Percentiles rank a stretch among this genome's conserved stretches.
Conservation (phyloP, 2,329 filamentous ascomycete genomes). For the Aureobasidium pullulans region DNA sequence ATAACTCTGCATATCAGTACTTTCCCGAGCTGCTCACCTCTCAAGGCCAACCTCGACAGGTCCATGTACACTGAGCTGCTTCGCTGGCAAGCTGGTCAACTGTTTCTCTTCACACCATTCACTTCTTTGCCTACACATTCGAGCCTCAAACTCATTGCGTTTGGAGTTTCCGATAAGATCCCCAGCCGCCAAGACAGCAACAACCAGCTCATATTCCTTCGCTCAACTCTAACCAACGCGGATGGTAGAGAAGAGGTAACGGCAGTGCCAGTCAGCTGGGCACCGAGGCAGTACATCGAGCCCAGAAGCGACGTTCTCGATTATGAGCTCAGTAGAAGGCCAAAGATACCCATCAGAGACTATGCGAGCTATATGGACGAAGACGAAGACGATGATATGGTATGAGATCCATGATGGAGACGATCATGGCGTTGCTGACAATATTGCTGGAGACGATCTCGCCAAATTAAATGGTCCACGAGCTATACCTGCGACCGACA, state of each 20-base stretch:
- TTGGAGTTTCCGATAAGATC: conserved; percentile 39
- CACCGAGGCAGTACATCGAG: conserved; percentile 39
- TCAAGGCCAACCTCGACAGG: conserved; percentile 19
- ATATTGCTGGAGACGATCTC: neutral
- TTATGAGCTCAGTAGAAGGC: conserved; percentile 32
- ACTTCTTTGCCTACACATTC: neutral
- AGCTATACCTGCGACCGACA: neutral
- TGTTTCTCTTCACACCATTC: neutral
- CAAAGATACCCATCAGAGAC: conserved; percentile 32
- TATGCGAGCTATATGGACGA: conserved; percentile 9
- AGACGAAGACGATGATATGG: conserved; percentile 7
- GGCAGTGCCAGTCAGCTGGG: conserved; percentile 40
- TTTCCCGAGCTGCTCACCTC: conserved; percentile 39
- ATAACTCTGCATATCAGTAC: conserved; percentile 42
- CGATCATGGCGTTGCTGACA: neutral
- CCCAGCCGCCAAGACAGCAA: conserved; percentile 41
- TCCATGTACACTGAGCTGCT: neutral
- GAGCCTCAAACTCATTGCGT: conserved; percentile 39
- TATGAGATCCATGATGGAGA: neutral
- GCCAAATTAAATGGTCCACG: neutral
- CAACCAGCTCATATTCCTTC: conserved; percentile 41
- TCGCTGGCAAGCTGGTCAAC: neutral
- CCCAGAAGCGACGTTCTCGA: conserved; percentile 40
- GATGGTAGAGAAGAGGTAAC: conserved; percentile 33
- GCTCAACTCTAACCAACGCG: conserved; percentile 35